Base-by-base conservation (phyloP, 345 rosid genomes). In the Gossypium thurberi region DNA sequence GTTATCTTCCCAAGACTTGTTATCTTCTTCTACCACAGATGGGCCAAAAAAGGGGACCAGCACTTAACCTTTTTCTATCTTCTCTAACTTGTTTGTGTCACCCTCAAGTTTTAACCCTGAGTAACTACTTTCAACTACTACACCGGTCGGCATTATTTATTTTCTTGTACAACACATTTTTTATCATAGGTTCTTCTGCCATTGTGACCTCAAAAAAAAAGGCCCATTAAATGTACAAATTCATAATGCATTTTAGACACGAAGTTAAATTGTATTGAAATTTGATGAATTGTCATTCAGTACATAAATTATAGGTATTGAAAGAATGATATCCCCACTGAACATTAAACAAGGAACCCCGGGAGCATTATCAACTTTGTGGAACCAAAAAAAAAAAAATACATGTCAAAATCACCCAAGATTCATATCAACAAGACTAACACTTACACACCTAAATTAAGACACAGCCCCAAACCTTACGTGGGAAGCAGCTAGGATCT, bases 241-340 rank as follows among this genome's bases (percentile, higher is more conserved):
- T 21, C 55, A 13, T n/a, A 64, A 10, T 10, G 4, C 25, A 40
- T 40, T 8, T 33, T 28, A 56, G 65, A 65, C 52, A 10, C 21
- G 69, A 65, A 62, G 78, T 68, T 77, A 71, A 74, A 73, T 59
- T 80, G 81, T 70, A 75, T 81, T 73, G 48, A 79, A 65, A 75
- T 9, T 69, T 75, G 84, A 74, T 74, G 79, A 81, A 84, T 76
- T 70, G 66, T 55, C 75, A 71, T 76, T 21, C 72, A 69, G 71
- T 69, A 67, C 78, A 81, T 79, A 78, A 81, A 75, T 73, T 72
- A 55, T 70, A 73, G 56, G 74, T 47, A 81, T 72, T 63, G 56
- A 84, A 86, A 84, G 87, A 86, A 84, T 86, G 82, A 64, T n/a
- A 66, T 56, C 76, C 76, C 80, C 70, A 72, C 70, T 64, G 70